These are phyloP conservation scores for Dipodascopsis uninucleata DNA, from an alignment of 805 yeast species.

Conservation along the genomic window DNA sequence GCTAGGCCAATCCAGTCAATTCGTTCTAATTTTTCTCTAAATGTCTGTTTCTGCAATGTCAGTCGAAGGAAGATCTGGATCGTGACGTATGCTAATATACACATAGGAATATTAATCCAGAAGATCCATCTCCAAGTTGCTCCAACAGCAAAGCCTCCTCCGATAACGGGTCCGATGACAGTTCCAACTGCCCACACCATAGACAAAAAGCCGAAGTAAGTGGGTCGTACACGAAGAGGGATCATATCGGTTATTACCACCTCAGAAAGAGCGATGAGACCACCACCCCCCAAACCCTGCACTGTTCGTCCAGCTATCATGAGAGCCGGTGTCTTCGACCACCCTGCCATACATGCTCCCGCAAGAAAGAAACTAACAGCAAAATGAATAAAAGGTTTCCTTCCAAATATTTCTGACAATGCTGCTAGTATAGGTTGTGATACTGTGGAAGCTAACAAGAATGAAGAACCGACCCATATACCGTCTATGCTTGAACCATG, in stretches of 20 bases:
- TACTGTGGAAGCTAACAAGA: too few species aligned
- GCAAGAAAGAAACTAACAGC: not conserved
- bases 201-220: conserved; percentile 77
- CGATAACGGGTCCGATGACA: too few species aligned
- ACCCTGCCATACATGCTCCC: not conserved
- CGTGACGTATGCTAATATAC: conserved; percentile 47
- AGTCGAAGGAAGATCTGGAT: conserved; percentile 47
- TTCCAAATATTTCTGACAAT: not conserved
- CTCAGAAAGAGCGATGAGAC: conserved; percentile 68
- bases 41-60: conserved; percentile 43
- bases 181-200: conserved; percentile 65
- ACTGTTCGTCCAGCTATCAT: conserved; percentile 48
- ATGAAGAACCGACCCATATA: too few species aligned
- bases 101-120: conserved; percentile 64
- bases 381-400: not conserved
- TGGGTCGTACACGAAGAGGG: conserved; percentile 67
- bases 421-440: not conserved
- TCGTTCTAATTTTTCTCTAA: conserved; percentile 39
- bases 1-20: conserved; percentile 52
- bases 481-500: too few species aligned
- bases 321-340: not conserved
- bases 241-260: conserved; percentile 72
- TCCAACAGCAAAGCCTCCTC: conserved; percentile 59
- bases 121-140: conserved; percentile 77
- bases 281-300: conserved; percentile 90